Evolutionary conservation across 2,329 filamentous ascomycete genomes (phyloP).

Genomic region (Ophiostoma sp.): DNA sequence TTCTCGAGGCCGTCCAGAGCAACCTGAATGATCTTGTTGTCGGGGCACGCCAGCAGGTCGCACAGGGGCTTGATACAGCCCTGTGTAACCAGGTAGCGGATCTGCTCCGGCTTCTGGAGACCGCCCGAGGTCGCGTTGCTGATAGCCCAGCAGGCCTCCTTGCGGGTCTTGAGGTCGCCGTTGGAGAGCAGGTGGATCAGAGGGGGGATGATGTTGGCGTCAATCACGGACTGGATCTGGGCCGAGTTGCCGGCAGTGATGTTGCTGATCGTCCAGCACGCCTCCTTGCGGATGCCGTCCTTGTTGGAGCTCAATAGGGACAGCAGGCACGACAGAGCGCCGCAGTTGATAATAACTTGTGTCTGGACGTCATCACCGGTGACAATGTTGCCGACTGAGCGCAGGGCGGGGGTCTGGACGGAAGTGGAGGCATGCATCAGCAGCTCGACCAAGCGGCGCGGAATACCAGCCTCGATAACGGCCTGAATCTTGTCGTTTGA

Average conservation of each 20-base stretch:
- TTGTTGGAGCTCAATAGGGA: conserved; percentile 94
- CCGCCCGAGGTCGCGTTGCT: conserved; percentile 97
- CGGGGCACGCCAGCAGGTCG: conserved; percentile 88
- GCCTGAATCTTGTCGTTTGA: conserved; percentile 99
- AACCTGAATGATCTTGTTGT: conserved; percentile 99
- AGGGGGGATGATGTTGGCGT: conserved; percentile 93
- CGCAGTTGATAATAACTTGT: conserved; percentile 98
- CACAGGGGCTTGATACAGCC: conserved; percentile 97
- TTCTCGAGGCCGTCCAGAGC: conserved; percentile 97
- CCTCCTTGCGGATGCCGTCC: conserved; percentile 98
- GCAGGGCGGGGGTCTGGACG: conserved; percentile 92
- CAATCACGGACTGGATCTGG: conserved; percentile 94
- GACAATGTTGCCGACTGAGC: conserved; percentile 97
- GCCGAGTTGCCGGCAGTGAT: conserved; percentile 96
- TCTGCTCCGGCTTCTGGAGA: conserved; percentile 97
- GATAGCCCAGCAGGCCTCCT: conserved; percentile 99
- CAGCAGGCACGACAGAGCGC: conserved; percentile 83
- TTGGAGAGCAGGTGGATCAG: conserved; percentile 94
- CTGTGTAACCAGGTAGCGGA: conserved; percentile 85
- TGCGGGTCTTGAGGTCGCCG: conserved; percentile 97
- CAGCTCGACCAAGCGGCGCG: conserved; percentile 89
- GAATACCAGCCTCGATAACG: conserved; percentile 96
- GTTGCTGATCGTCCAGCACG: conserved; percentile 99
- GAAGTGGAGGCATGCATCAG: conserved; percentile 98
- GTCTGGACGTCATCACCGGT: conserved; percentile 98